phyloP scores from a whole-genome alignment of 1,284 basidiomycete species.

The Ceratorhiza oryzae-sativae region DNA sequence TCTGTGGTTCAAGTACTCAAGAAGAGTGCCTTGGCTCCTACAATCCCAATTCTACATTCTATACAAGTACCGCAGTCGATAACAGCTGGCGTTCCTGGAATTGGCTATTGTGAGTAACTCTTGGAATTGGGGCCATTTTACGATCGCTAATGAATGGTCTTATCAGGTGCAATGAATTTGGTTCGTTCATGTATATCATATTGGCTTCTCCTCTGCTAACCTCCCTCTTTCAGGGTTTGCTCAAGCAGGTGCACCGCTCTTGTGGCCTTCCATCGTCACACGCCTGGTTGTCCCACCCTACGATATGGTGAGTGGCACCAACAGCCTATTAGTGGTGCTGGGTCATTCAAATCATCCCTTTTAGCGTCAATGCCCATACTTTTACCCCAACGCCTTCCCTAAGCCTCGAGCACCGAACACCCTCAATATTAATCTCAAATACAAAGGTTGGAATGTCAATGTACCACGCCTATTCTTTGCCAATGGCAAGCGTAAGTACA shows the following conservation, averaged over 20 bases:
- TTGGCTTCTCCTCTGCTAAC: neutral
- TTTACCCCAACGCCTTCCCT: slow-evolving; percentile 41
- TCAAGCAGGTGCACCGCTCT: slow-evolving; percentile 38
- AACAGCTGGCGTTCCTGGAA: slow-evolving; percentile 64
- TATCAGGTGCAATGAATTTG: slow-evolving; percentile 40
- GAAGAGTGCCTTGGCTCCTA: slow-evolving; percentile 64
- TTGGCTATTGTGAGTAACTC: slow-evolving; percentile 53
- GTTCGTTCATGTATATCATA: slow-evolving; percentile 17
- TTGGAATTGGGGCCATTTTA: neutral
- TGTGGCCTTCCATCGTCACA: slow-evolving; percentile 38
- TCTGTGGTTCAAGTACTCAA: neutral
- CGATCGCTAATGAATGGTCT: slow-evolving; percentile 44
- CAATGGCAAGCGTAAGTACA: slow-evolving; percentile 41
- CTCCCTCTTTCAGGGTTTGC: slow-evolving; percentile 16
- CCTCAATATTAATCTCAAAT: slow-evolving; percentile 39
- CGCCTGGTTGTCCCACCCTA: slow-evolving; percentile 37
- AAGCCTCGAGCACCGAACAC: slow-evolving; percentile 31
- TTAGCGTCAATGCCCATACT: slow-evolving; percentile 41
- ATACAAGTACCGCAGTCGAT: slow-evolving; percentile 61
- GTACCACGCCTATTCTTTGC: slow-evolving; percentile 40
- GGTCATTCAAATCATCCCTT: neutral
- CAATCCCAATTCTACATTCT: slow-evolving; percentile 57
- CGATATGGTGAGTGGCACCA: slow-evolving; percentile 34
- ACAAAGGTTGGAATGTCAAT: slow-evolving; percentile 40
- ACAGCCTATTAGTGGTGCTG: neutral